Evolutionary conservation across 2,329 filamentous ascomycete genomes (phyloP).

Genomic region (Penicillium palitans): DNA sequence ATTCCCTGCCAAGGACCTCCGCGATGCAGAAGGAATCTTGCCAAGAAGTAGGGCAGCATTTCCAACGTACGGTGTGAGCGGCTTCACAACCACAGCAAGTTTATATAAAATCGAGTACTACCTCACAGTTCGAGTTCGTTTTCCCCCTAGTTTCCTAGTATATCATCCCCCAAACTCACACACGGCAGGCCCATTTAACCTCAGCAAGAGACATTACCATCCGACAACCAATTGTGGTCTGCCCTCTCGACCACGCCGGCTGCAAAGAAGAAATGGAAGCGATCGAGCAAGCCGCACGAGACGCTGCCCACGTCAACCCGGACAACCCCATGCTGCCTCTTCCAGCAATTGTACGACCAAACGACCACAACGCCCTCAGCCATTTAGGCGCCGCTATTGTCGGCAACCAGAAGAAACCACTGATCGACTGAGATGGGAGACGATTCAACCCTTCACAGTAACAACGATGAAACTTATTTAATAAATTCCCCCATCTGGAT

Average conservation of each 20-base stretch:
- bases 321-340: constrained; percentile 93
- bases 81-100: constrained; percentile 90
- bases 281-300: constrained; percentile 92
- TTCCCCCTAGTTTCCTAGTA: constrained; percentile 3
- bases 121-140: constrained; percentile 80
- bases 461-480: constrained; percentile 20
- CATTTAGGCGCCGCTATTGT: constrained; percentile 64
- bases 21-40: constrained; percentile 84
- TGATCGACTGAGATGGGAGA: constrained; percentile 60
- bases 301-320: constrained; percentile 81
- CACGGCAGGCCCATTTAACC: constrained; percentile 74
- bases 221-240: constrained; percentile 91
- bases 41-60: constrained; percentile 83
- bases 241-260: constrained; percentile 88
- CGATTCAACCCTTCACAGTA: constrained; percentile 16
- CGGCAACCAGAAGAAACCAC: constrained; percentile 60
- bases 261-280: constrained; percentile 99
- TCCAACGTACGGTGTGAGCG: constrained; percentile 81
- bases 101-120: constrained; percentile 99
- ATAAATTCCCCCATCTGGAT: constrained; percentile 15
- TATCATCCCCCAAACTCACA: constrained; percentile 19
- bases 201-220: constrained; percentile 84
- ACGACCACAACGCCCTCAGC: constrained; percentile 65
- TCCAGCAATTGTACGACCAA: constrained; percentile 74
- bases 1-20: constrained; percentile 84